These are phyloP conservation scores for Trichoderma sp. DNA, from an alignment of 2,329 filamentous ascomycete species.

Conservation along the genomic window DNA sequence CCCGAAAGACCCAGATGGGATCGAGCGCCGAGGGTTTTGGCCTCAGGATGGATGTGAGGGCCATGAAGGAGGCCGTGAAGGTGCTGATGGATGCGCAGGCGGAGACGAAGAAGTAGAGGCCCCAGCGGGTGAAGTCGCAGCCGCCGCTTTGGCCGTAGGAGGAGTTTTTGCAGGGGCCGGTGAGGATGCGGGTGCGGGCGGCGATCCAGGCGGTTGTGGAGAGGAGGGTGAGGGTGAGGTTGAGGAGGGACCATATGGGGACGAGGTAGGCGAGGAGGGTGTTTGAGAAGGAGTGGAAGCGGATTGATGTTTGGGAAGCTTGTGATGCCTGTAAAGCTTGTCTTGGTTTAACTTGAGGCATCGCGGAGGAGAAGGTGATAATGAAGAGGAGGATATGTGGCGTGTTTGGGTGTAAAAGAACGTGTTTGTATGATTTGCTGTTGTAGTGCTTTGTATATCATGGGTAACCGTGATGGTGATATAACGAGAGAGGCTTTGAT, in stretches of 20 bases:
- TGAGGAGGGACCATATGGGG: conserved; percentile 24
- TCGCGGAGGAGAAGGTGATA: background rate
- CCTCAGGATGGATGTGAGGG: background rate
- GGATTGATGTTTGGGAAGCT: background rate
- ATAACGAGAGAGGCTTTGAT: background rate
- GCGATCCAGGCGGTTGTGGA: conserved; percentile 4
- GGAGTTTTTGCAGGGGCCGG: background rate
- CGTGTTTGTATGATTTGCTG: background rate
- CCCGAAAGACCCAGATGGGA: background rate
- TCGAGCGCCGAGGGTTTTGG: background rate
- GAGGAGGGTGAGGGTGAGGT: conserved; percentile 18
- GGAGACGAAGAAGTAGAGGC: conserved; percentile 26
- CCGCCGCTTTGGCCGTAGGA: background rate
- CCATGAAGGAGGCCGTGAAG: background rate
- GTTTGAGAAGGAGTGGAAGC: background rate
- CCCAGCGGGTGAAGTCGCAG: conserved; percentile 18
- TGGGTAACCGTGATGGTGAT: background rate
- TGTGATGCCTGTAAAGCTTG: no score
- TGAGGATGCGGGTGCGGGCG: background rate
- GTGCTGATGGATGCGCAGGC: conserved; percentile 20
- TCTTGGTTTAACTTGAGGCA: background rate
- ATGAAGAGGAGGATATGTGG: background rate
- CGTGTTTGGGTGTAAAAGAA: background rate
- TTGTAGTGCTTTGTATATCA: background rate
- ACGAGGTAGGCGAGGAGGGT: background rate